Evolutionary conservation across 148 eudicot genomes (phyloP).

Genomic region (Selenicereus undatus): DNA sequence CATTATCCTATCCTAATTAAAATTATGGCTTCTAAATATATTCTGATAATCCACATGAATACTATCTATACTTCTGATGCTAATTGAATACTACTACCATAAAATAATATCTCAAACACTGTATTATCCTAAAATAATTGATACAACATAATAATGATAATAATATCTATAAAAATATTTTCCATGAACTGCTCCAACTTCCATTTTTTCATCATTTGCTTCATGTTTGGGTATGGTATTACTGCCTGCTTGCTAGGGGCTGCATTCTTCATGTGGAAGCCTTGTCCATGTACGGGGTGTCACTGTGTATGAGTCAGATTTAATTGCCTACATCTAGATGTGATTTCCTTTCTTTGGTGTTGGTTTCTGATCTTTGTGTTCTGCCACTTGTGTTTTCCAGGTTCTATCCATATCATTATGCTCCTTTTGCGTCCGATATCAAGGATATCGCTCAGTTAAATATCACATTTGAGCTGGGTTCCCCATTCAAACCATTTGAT

Average conservation of each 20-base stretch:
- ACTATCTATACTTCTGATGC: no score
- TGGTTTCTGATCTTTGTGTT: conserved; percentile 2
- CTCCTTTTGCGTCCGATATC: conserved; percentile 98
- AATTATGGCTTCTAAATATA: no score
- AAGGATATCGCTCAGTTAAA: conserved; percentile 60
- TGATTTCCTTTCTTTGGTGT: background rate
- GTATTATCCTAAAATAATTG: no score
- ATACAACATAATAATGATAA: no score
- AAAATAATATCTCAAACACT: no score
- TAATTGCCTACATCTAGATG: background rate
- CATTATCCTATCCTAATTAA: no score
- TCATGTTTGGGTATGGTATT: background rate
- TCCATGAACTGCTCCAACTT: background rate
- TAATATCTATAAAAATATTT: no score
- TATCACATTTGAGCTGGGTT: conserved; percentile 75
- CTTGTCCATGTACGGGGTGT: background rate
- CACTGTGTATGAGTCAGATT: background rate
- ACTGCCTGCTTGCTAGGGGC: background rate
- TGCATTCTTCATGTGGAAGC: background rate
- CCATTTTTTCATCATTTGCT: background rate
- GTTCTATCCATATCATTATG: conserved; percentile 99
- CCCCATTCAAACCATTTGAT: conserved; percentile 94
- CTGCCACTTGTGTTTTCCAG: conserved; percentile 34
- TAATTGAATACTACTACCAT: background rate
- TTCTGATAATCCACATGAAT: no score